Percentiles rank a stretch among this genome's conserved stretches.
These are phyloP conservation scores for Ilex paraguariensis DNA, from an alignment of 305 asterid species.

Conservation along the genomic window DNA sequence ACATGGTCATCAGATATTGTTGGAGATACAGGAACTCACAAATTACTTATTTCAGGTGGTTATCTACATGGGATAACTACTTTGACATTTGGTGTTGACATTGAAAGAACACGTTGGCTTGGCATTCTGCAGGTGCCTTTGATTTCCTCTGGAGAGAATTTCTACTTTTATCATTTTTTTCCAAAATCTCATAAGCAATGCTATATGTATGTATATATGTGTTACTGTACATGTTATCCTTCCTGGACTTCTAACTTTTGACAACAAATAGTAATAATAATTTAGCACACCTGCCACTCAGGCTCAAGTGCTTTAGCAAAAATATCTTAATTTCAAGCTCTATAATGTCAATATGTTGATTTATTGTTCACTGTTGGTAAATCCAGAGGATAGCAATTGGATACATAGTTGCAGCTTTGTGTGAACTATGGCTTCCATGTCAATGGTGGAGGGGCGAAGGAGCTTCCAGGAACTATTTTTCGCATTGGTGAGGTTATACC, in stretches of 20 bases:
- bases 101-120: conserved; percentile 57
- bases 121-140: conserved; percentile 82
- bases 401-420: conserved; percentile 68
- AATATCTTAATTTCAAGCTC: too few species aligned
- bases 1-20: conserved; percentile 28
- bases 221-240: too few species aligned
- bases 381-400: conserved; percentile 81
- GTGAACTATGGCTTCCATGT: conserved; percentile 81
- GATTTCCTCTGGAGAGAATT: background rate
- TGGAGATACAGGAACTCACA: conserved; percentile 10
- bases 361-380: background rate
- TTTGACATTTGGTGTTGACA: conserved; percentile 81
- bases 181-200: too few species aligned
- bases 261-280: too few species aligned
- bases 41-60: conserved; percentile 57
- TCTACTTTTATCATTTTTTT: too few species aligned
- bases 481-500: conserved; percentile 62
- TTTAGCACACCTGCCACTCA: too few species aligned
- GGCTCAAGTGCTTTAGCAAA: too few species aligned
- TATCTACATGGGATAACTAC: conserved; percentile 78
- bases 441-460: conserved; percentile 36
- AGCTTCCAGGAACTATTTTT: conserved; percentile 26
- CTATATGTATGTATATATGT: too few species aligned
- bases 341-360: too few species aligned
- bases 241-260: too few species aligned